phyloP scores from a whole-genome alignment of 768 basidiomycete genomes.

The Leccinum uliginosum region DNA sequence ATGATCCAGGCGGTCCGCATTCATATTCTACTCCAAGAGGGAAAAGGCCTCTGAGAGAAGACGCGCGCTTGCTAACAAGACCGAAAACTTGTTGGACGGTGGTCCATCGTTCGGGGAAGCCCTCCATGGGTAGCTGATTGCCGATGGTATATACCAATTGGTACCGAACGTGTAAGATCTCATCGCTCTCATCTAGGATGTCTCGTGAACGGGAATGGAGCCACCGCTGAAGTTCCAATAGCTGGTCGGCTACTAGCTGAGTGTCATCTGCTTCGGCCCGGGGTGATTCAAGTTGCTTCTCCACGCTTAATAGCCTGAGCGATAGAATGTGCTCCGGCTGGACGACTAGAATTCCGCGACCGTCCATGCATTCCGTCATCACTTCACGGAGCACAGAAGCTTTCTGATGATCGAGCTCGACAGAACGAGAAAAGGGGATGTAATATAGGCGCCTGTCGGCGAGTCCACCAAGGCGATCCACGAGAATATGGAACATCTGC shows the following conservation, averaged over 20 bases:
- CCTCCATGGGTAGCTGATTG: neutral
- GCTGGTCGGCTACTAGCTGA: slow-evolving; percentile 8
- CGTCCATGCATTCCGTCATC: slow-evolving; percentile 29
- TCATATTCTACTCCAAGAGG: slow-evolving; percentile 10
- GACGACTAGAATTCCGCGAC: slow-evolving; percentile 38
- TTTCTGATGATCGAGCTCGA: slow-evolving; percentile 1
- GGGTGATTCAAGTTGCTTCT: no score
- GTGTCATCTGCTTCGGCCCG: slow-evolving; percentile 12
- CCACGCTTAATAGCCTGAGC: slow-evolving; percentile 1
- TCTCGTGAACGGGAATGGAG: slow-evolving; percentile 12
- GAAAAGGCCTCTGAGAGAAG: neutral
- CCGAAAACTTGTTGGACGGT: neutral
- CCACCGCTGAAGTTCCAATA: slow-evolving; percentile 23
- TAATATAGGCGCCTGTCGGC: slow-evolving; percentile 31
- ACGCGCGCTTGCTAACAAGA: neutral
- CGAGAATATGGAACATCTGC: slow-evolving; percentile 33
- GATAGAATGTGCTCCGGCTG: slow-evolving; percentile 27
- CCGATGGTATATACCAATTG: slow-evolving; percentile 47
- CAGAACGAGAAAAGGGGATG: slow-evolving; percentile 29
- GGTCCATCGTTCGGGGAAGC: neutral
- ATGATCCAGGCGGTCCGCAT: slow-evolving; percentile 5
- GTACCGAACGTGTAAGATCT: slow-evolving; percentile 44
- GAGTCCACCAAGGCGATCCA: slow-evolving; percentile 29
- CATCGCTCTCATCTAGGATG: slow-evolving; percentile 13
- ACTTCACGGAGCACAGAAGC: slow-evolving; percentile 1